phyloP scores from a whole-genome alignment of 2,329 filamentous ascomycete genomes.

The Fusarium circinatum region DNA sequence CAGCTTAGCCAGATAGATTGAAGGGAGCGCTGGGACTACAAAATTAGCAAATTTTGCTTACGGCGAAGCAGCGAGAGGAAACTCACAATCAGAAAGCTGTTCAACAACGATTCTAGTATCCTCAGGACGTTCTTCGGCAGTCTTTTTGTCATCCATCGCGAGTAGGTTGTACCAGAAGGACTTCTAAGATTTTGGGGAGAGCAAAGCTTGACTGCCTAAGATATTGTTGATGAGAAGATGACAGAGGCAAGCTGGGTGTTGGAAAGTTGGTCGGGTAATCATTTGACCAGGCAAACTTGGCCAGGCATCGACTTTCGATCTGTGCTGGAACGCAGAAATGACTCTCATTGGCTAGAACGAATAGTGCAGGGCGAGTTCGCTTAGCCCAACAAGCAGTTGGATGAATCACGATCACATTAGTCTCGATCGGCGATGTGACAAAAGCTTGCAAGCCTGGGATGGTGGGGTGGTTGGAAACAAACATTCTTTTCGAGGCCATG shows the following conservation, averaged over 20 bases:
- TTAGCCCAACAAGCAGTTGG: neutral
- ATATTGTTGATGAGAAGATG: neutral
- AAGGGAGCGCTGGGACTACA: neutral
- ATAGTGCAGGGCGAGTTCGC: neutral
- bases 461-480: neutral
- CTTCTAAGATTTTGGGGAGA: neutral
- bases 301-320: neutral
- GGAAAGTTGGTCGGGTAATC: neutral
- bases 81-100: neutral
- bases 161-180: neutral
- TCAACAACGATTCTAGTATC: neutral
- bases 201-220: neutral
- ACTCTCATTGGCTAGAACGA: neutral
- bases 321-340: neutral
- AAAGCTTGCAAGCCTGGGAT: neutral
- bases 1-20: neutral
- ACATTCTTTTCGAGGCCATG: neutral
- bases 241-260: neutral
- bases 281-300: neutral
- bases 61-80: neutral
- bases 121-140: neutral
- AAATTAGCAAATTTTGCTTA: neutral
- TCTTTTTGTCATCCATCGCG: neutral
- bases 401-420: neutral
- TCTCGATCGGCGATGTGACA: neutral